These are phyloP conservation scores for Filobasidium floriforme DNA, from an alignment of 768 basidiomycete genomes.

Conservation along the genomic window DNA sequence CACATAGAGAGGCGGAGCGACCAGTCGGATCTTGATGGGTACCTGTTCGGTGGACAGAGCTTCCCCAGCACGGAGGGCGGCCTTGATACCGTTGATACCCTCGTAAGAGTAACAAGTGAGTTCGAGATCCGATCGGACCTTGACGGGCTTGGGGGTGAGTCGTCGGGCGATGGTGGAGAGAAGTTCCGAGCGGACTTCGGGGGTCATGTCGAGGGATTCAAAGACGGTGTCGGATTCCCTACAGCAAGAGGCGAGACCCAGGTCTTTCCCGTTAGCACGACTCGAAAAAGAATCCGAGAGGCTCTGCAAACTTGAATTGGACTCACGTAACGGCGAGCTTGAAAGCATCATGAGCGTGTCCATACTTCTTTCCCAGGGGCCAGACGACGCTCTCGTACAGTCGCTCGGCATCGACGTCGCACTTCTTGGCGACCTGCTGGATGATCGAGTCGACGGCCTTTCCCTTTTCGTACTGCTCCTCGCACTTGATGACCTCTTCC, in stretches of 20 bases:
- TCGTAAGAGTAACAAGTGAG: slow-evolving; percentile 91
- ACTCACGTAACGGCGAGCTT: slow-evolving; percentile 87
- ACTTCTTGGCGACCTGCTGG: slow-evolving; percentile 48
- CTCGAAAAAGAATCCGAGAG: not conserved
- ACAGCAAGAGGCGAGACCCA: slow-evolving; percentile 1
- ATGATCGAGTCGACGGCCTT: slow-evolving; percentile 72
- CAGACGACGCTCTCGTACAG: slow-evolving; percentile 87
- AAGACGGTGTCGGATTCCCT: slow-evolving; percentile 78
- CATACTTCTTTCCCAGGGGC: slow-evolving; percentile 86
- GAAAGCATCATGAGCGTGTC: slow-evolving; percentile 95
- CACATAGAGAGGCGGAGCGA: slow-evolving; percentile 93
- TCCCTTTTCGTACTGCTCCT: slow-evolving; percentile 96
- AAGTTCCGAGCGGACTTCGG: slow-evolving; percentile 58
- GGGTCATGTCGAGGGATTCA: slow-evolving; percentile 55
- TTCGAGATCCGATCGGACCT: slow-evolving; percentile 95
- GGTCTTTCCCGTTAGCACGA: not conserved
- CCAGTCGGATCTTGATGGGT: slow-evolving; percentile 92
- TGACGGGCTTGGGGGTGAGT: slow-evolving; percentile 95
- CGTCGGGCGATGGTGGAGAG: slow-evolving; percentile 82
- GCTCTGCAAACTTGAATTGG: not conserved
- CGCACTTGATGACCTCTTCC: slow-evolving; percentile 97
- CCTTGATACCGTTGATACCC: slow-evolving; percentile 94
- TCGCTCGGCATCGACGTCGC: slow-evolving; percentile 56
- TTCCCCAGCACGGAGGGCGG: slow-evolving; percentile 81
- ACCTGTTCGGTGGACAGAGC: slow-evolving; percentile 74